Evolutionary conservation across 306 rosid species (phyloP), one percentile per base, ranked within the genome.

Genomic region (Urtica urens): DNA sequence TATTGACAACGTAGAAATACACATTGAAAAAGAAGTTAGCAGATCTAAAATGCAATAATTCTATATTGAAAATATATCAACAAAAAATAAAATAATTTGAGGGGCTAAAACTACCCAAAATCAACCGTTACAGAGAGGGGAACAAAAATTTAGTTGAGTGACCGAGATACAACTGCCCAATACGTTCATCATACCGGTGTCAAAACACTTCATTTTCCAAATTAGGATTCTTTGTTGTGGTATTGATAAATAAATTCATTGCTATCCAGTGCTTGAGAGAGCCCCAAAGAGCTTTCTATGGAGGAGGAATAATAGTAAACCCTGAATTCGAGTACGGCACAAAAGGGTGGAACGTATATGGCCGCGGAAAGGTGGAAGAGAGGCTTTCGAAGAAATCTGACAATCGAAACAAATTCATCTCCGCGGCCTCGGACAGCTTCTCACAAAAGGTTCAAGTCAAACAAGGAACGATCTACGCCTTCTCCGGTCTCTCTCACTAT

Each of bases 261-360:
- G 66, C 13, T 7, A 46, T 51, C 48, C 77, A 82, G 96, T 87
- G 96, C 17, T 42, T 64, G 67, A 62, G 0, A 49, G 78, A 73
- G 63, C 82, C 96, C 20, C 20, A 35, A 5, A 68, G 34, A 55
- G 69, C 81, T 59, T 72, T 61, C 10, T 69, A 83, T 62, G 82
- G 81, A 57, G 96, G 96, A 24, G 96, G 96, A 31, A 57, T 83
- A 25, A 71, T 87, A 57, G 77, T 68, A 15, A 87, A 87, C 40
- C 84, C 96, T 57, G 80, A 62, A 49, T 77, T 82, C 62, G 77
- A 77, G 12, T 31, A 78, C 23, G 62, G 62, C 51, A 57, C 57
- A 40, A 58, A 78, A 18, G 78, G 87, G 15, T 82, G 96, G 94
- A 59, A 29, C 29, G 67, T 51, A 2, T 64, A 62, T 65, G 85